Evolutionary conservation across 306 rosid species (phyloP), one percentile per base, ranked within the genome.

Genomic region (Cucurbita moschata): DNA sequence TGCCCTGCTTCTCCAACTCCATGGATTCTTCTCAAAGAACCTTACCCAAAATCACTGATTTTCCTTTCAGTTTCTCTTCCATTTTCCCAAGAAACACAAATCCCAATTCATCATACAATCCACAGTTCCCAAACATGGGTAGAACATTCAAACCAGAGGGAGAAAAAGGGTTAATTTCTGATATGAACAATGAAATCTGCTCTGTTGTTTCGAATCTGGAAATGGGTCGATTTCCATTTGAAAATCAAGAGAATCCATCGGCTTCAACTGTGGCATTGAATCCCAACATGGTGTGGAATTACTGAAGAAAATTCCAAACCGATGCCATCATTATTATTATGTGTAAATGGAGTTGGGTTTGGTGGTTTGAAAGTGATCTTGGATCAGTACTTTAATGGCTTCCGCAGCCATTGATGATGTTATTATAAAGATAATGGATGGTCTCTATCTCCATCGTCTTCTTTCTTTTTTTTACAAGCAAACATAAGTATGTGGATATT

Each of bases 1-100:
- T 93, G 98, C 88, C 98, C 98, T 93, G 98, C 98, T 93, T 93
- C 98, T 93, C 98, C 98, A 88, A 82, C 80, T 75, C 83, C 72
- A 72, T 83, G 75, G 84, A 84, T 37, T 82, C 80, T 80, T 77
- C 90, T 63, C 52, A 84, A 87, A 81, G 73, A 44, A 68, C 84
- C 85, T 3, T 13, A 16, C 85, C 95, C 78, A 67, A 46, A 72
- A 72, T 44, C 13, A 55, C 49, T 3, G 64, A 72, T 18, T 39
- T 16, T 43, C 54, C 71, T 18, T 42, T 65, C 71, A 65, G 19
- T 19, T 65, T 65, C 52, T 40, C 71, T 5, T 42, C 53, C 53
- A 42, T 14, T 53, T 72, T 55, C 58, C 79, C 91, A 16, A 81
- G 81, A 70, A 73, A 80, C 81, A 79, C 79, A 50, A 10, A 77